Evolutionary conservation across 2,329 filamentous ascomycete species (phyloP).

Genomic region (Fusarium oxysporum): DNA sequence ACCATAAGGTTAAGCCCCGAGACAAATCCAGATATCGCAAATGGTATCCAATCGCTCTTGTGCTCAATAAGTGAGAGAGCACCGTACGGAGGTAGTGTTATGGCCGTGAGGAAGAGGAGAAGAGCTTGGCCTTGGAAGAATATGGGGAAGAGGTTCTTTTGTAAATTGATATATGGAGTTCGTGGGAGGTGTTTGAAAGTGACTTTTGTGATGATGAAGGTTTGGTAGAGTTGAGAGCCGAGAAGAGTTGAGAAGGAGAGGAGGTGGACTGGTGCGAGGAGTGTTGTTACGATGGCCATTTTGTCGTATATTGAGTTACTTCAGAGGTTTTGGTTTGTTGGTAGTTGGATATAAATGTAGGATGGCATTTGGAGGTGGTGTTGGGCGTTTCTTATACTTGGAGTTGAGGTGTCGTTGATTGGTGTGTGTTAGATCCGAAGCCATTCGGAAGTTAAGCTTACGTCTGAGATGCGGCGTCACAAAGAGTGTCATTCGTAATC

Average conservation of each 20-base stretch:
- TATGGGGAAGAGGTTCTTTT: slow-evolving; percentile 55
- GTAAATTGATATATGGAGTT: slow-evolving; percentile 52
- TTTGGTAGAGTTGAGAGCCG: slow-evolving; percentile 55
- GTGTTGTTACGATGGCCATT: slow-evolving; percentile 31
- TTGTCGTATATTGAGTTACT: neutral
- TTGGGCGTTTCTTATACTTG: slow-evolving; percentile 13
- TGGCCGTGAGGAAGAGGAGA: slow-evolving; percentile 50
- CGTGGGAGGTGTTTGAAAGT: slow-evolving; percentile 49
- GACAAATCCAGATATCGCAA: slow-evolving; percentile 48
- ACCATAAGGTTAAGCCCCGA: slow-evolving; percentile 50
- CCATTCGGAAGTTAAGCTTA: slow-evolving; percentile 39
- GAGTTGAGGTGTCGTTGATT: neutral
- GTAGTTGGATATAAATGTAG: rapidly evolving
- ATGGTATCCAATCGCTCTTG: slow-evolving; percentile 50
- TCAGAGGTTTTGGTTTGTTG: rapidly evolving
- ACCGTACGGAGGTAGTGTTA: slow-evolving; percentile 51
- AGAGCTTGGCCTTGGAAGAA: slow-evolving; percentile 54
- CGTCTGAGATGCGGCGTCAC: neutral
- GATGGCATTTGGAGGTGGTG: neutral
- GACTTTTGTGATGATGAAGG: slow-evolving; percentile 54
- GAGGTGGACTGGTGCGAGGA: slow-evolving; percentile 52
- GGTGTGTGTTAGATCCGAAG: slow-evolving; percentile 38
- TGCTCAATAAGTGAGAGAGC: slow-evolving; percentile 45
- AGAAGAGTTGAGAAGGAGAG: slow-evolving; percentile 55
- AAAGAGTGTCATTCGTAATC: neutral